Evolutionary conservation across 768 basidiomycete species (phyloP), one percentile per base, ranked within the genome.

Genomic region (Rhizopogon rudus): DNA sequence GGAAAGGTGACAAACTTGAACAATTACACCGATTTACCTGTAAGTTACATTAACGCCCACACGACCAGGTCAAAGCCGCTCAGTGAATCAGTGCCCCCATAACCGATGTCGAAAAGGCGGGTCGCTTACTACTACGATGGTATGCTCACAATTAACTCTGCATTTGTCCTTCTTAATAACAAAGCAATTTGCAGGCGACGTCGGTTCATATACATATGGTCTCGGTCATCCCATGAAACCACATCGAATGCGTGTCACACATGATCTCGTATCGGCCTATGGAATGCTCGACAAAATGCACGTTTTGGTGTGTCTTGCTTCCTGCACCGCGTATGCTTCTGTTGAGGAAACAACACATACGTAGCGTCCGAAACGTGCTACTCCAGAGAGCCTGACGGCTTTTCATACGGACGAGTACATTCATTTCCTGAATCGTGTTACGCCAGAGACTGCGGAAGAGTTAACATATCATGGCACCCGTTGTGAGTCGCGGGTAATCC

Each of bases 321-420:
- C 10, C 39, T 42, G 3, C 25, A 2, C 43, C 8, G 9, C 29
- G 3, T 29, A 20, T 39, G 12, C 12, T 40, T 39, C 6, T 39
- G 17, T 37, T 22, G 39, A 51, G 3, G 13, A n/a, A 14, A 17
- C 14, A 35, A 5, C 37, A 41, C 49, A 35, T 44, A 8, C 57
- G 8, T 63, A 91, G 89, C 79, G 77, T 64, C 86, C 93, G 5
- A 80, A 77, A 60, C 78, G 91, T 17, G 85, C 91, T 4, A 78
- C 82, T 0, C 81, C 87, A 13, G 80, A 85, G 63, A 79, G 82
- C 22, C 89, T 99, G 89, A 88, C 91, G n/a, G 75, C 86, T 10
- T 99, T 98, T 71, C 97, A 99, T 70, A 93, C 96, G 20, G 97
- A 99, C 75, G 97, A 99, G 79, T 99, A 97, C 71, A 81, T 99